phyloP scores from a whole-genome alignment of 805 yeast genomes.

The Candida orba region DNA sequence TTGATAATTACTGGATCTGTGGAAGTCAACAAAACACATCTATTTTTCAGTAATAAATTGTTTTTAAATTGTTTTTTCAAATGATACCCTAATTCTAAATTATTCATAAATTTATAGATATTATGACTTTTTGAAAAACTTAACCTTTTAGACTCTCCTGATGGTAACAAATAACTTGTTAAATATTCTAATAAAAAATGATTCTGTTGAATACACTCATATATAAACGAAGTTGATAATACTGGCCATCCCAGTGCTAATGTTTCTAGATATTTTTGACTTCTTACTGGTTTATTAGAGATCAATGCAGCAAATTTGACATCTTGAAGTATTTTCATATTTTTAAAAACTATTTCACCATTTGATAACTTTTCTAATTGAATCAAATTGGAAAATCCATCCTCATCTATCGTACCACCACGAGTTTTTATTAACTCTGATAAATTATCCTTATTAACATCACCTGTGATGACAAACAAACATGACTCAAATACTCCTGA shows the following conservation, averaged over 20 bases:
- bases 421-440: conserved; percentile 28
- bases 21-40: conserved; percentile 16
- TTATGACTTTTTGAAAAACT: conserved; percentile 41
- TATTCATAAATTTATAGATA: conserved; percentile 34
- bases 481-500: conserved; percentile 27
- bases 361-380: conserved; percentile 1
- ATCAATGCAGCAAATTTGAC: conserved; percentile 60
- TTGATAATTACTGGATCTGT: conserved; percentile 26
- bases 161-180: conserved; percentile 54
- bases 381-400: conserved; percentile 28
- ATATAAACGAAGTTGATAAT: conserved; percentile 49
- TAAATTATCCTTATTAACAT: conserved; percentile 25
- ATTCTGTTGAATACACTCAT: conserved; percentile 35
- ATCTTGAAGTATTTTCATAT: conserved; percentile 9
- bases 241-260: conserved; percentile 85
- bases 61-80: conserved; percentile 37
- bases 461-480: conserved; percentile 33
- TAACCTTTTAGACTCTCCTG: conserved; percentile 56
- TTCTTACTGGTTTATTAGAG: conserved; percentile 44
- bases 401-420: conserved; percentile 36
- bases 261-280: conserved; percentile 70
- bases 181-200: conserved; percentile 30
- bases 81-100: conserved; percentile 25
- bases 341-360: conserved; percentile 1
- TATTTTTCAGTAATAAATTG: conserved; percentile 23